Base-by-base conservation (phyloP, 2,329 filamentous ascomycete species). In the Ceratocystis destructans region DNA sequence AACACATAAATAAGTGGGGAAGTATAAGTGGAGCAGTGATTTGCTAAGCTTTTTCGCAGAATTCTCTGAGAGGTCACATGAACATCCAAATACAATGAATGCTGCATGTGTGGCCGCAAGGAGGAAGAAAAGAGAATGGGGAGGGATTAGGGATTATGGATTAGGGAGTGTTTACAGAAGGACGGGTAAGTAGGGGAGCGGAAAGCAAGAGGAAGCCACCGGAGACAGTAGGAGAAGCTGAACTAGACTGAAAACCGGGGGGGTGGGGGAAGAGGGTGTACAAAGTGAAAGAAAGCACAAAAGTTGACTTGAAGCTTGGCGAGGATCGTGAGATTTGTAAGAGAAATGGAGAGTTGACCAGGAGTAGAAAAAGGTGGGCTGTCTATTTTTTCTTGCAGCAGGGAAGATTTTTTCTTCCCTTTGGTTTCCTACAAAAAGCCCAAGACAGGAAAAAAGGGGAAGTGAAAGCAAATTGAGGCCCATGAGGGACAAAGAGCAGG, bases 61-160 rank as follows among this genome's bases (percentile, higher is more conserved):
- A 22, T 17, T n/a, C n/a, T 41, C 37, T 28, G 22, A 62, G 20
- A 55, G 37, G 33, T 48, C 50, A 64, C 65, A 50, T 31, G 67
- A 61, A 28, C 55, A 37, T 59, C 17, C 10, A 41, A 41, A 41
- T 15, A 41, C 37, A 55, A 17, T 33, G 28, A 17, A 5, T 10
- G 28, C 28, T 59, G 25, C 17, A 33, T 31, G 61, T 37, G 68
- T 22, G 22, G 41, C 4, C 6, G 20, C 12, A n/a, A 20, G 6
- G 1, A 20, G 28, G 45, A 12, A 31, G 1, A 71, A 20, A 71
- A 69, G 69, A 71, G 73, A 17, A 72, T 25, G 50, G 72, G 65
- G 71, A 71, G 71, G 67, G 68, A 61, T 28, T 17, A 7, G 10
- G 53, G 25, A 33, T 15, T 59, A 71, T 71, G 67, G 68, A 61